Base-by-base conservation (phyloP, 2,329 filamentous ascomycete species). In the Cladosporium sp. region DNA sequence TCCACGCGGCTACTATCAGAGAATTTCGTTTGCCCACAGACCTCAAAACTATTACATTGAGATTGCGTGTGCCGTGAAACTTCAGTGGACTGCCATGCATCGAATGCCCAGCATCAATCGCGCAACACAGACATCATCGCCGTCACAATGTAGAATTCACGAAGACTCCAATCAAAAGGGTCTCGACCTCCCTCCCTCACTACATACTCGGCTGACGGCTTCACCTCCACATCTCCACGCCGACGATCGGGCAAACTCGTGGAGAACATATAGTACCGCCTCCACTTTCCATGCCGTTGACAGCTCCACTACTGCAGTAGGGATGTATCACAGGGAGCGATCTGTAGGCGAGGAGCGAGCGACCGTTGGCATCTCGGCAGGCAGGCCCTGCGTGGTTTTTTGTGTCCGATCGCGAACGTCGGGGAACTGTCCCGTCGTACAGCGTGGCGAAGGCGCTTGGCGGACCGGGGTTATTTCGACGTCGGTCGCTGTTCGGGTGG, bases 171-270 rank as follows among this genome's bases (percentile, higher is more conserved):
- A 6, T n/a, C 18, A 2, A 43, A 46, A 46, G n/a, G 7, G 18
- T 54, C 51, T 32, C 26, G 51, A 32, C 26, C 21, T 28, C 14
- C 8, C 16, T 13, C 6, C 7, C 18, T 32, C 14, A n/a, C 25
- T 28, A 26, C 2, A 3, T 10, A 11, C 18, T 30, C 39, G 39
- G 39, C n/a, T 10, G 39, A n/a, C 5, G 23, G 16, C 23, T 51
- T 51, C 48, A 5, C 48, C 48, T 28, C 23, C 48, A 51, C 23
- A 51, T 51, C 48, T 51, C 48, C 48, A 28, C 48, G 26, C 13
- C n/a, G 36, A n/a, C 39, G n/a, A 39, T 57, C 30, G 30, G 54
- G 54, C 28, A 32, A 57, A 57, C 54, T 57, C 54, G 54, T 57
- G 32, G 54, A 39, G 54, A 46, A 57, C n/a, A 5, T 23, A n/a